Evolutionary conservation across 176 grass and related monocot genomes (phyloP).

Genomic region (Saccharum officinarum): DNA sequence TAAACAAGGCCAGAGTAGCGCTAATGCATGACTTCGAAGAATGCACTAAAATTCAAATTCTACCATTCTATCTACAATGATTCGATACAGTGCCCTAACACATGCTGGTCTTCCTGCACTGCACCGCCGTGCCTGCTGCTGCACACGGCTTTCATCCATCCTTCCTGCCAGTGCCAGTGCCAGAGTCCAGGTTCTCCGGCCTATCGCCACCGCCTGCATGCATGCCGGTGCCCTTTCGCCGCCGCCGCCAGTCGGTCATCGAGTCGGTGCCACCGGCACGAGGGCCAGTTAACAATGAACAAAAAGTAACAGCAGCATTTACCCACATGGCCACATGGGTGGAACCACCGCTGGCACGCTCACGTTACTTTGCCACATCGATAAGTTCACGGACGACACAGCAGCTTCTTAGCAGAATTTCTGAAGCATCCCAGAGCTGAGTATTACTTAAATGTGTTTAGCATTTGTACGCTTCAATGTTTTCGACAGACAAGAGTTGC

Average conservation of each 20-base stretch:
- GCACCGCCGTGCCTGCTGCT: too few species aligned
- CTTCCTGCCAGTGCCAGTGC: too few species aligned
- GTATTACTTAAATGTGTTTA: constrained; percentile 10
- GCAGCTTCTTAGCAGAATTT: background rate
- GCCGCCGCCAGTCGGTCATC: background rate
- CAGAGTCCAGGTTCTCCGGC: constrained; percentile 16
- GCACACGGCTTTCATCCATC: background rate
- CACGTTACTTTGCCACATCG: background rate
- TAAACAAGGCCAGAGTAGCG: too few species aligned
- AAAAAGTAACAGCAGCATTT: background rate
- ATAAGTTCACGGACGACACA: background rate
- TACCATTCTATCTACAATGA: too few species aligned
- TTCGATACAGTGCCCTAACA: background rate
- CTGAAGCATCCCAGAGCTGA: background rate
- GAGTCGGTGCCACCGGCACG: background rate
- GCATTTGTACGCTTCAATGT: background rate
- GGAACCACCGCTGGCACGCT: background rate
- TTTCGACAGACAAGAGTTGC: constrained; percentile 13
- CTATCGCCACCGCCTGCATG: background rate
- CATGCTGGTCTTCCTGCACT: too few species aligned
- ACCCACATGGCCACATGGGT: background rate
- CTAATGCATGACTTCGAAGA: too few species aligned
- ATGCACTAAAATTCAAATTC: too few species aligned
- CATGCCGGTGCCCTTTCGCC: background rate
- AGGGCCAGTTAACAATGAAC: background rate